Conservation (phyloP, 805 yeast genomes). For the Wickerhamiella domercqiae region DNA sequence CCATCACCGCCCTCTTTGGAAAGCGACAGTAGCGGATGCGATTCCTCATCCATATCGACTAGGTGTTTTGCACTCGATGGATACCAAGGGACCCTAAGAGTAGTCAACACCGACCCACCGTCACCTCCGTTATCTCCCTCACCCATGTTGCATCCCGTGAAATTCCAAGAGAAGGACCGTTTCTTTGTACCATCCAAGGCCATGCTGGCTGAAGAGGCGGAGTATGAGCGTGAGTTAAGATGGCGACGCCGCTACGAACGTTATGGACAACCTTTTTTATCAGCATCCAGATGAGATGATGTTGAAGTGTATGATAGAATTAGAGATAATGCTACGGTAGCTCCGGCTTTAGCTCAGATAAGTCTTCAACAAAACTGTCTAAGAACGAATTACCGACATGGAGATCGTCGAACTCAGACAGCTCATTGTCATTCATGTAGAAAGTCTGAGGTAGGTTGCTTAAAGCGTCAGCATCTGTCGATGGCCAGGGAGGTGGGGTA, state of each 20-base stretch:
- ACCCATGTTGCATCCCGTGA: no score
- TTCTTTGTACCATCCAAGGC: conserved; percentile 17
- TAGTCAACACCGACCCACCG: conserved; percentile 13
- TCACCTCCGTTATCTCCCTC: no score
- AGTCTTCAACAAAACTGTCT: background rate
- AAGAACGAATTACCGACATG: background rate
- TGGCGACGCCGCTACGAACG: conserved; percentile 11
- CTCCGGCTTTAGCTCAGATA: background rate
- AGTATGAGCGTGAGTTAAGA: conserved; percentile 4
- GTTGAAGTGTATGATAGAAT: no score
- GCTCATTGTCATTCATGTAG: conserved; percentile 1
- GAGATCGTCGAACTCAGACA: background rate
- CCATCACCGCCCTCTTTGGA: no score
- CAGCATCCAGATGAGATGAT: no score
- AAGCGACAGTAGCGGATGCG: conserved; percentile 1
- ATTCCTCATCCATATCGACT: conserved; percentile 2
- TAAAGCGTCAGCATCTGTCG: background rate
- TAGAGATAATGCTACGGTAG: background rate
- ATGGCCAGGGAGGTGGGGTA: background rate
- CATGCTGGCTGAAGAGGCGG: conserved; percentile 15
- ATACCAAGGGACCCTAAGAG: conserved; percentile 12
- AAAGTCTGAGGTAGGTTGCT: conserved; percentile 1
- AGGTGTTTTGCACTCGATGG: conserved; percentile 13
- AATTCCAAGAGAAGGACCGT: no score
- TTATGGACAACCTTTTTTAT: conserved; percentile 11